Base-by-base conservation (phyloP, 257 asterid species). In the Cinchona pubescens region DNA sequence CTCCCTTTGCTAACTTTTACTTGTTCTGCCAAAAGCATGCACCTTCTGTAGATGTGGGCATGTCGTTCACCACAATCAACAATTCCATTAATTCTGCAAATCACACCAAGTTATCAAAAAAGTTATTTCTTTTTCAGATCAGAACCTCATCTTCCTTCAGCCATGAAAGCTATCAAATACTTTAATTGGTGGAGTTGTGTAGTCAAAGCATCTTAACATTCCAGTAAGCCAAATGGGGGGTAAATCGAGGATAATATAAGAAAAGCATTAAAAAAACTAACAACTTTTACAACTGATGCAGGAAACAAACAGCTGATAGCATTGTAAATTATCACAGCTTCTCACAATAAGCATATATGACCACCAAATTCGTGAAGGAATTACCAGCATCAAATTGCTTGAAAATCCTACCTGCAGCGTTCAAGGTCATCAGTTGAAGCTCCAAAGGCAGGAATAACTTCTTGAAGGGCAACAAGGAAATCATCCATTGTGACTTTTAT, bases 361-460 rank as follows among this genome's bases (percentile, higher is more conserved):
- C 38, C 46, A 67, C 35, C 56, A 16, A 9, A 66, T 66, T 32
- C 15, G 30, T 1, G 46, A 67, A 6, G 18, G 25, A 71, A 60
- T 23, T 34, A 61, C 23, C 48, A 66, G 30, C 38, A 58, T 71
- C 55, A 55, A 55, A 72, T n/a, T 37, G 67, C 56, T 56, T 13
- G 13, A n/a, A 69, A 55, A 53, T 43, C 80, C 75, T 82, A 91
- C 99, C 98, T 95, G 97, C 96, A 91, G 45, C 97, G 97, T 56
- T 92, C 97, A 81, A 94, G 99, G 83, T 90, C 92, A 85, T 90
- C 97, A n/a, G 97, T 92, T 34, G 99, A 94, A 78, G 99, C 99
- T 81, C 99, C 99, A 84, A 94, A 94, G 69, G 99, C 97, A 76
- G 99, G 97, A 77, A 79, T 83, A 69, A 94, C 97, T 86, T 94